Base-by-base conservation (phyloP, 306 rosid genomes). In the Glycyrrhiza uralensis region DNA sequence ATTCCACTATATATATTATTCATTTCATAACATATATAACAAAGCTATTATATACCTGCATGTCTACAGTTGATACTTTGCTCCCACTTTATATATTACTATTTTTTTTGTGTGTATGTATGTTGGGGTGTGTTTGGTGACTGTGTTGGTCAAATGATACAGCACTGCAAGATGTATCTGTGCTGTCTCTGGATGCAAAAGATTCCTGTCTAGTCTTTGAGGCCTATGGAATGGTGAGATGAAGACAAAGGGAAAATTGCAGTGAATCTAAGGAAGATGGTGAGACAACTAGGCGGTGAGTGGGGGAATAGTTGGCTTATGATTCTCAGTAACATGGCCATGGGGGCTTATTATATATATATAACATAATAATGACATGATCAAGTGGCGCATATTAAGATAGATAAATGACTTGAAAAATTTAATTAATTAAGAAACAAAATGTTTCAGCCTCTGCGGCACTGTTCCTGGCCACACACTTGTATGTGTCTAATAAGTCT, bases 201-300 rank as follows among this genome's bases (percentile, higher is more conserved):
- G 96, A 93, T 91, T 93, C 96, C 87, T 84, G 85, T 83, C 83
- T 85, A 33, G 80, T 70, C 49, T 72, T 20, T 77, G 83, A 74
- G 79, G 52, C 74, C 70, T 78, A 58, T 79, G n/a, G n/a, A n/a
- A n/a, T n/a, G 63, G 62, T 60, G 49, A 77, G 84, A 80, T 75
- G 88, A 87, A 84, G 97, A 90, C 97, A 88, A 80, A 82, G 26
- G 62, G n/a, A n/a, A 80, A 79, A 68, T 46, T 75, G 86, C 46
- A 78, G 77, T 80, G 85, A 87, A 87, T 87, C 92, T 79, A 80
- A 82, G 87, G 83, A 85, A 83, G 81, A 80, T 73, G 85, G 66
- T 63, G 84, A 87, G 94, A 93, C 97, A 93, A 83, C 96, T 69
- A 78, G 64, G 94, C 92, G 75, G 72, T 85, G 90, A 86, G n/a